Evolutionary conservation across 306 rosid species (phyloP).

Genomic region (Prunus mume): DNA sequence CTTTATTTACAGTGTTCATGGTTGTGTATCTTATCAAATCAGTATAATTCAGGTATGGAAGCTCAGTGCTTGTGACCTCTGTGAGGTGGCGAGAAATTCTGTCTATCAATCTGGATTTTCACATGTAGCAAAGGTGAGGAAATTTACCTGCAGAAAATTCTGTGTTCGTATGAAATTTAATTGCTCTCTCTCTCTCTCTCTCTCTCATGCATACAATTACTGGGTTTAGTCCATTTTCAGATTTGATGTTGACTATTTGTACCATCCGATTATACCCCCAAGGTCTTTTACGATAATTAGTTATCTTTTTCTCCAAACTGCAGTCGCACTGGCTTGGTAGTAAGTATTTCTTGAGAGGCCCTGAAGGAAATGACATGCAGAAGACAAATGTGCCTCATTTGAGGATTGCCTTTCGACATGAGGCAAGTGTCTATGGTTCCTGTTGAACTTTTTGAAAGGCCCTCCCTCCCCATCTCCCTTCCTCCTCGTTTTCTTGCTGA

Average conservation of each 20-base stretch:
- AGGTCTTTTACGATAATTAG: neutral
- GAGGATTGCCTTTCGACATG: conserved; percentile 58
- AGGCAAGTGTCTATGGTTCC: conserved; percentile 34
- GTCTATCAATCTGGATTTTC: conserved; percentile 94
- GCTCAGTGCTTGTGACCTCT: conserved; percentile 78
- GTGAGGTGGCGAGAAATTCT: conserved; percentile 85
- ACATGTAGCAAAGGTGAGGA: conserved; percentile 65
- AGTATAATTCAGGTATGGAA: conserved; percentile 65
- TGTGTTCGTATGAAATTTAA: neutral
- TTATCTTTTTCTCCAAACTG: conserved; percentile 7
- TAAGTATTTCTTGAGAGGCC: conserved; percentile 59
- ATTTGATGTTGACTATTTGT: neutral
- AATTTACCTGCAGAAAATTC: neutral
- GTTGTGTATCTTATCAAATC: conserved; percentile 1
- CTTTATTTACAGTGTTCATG: neutral
- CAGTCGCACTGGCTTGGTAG: conserved; percentile 82
- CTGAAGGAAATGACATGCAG: conserved; percentile 78
- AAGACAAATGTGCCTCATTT: conserved; percentile 72
- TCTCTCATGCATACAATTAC: no score
- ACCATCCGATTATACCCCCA: neutral
- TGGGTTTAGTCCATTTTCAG: neutral
- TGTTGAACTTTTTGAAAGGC: neutral
- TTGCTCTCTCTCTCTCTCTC: no score
- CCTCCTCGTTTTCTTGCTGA: conserved; percentile 4
- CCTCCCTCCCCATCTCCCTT: neutral